Base-by-base conservation (phyloP, 345 rosid species). In the Rhodomyrtus tomentosa region DNA sequence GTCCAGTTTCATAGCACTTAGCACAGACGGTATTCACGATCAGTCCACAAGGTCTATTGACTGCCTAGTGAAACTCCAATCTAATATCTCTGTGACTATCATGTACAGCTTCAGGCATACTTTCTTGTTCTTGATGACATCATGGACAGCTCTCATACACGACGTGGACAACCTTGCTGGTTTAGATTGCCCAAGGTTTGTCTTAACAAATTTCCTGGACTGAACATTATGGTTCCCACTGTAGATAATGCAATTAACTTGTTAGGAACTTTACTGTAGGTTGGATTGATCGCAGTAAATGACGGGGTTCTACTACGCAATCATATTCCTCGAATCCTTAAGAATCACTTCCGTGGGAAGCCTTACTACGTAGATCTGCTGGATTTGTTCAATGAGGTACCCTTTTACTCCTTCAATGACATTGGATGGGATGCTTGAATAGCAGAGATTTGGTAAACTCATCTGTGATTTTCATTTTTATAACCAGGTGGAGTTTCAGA, bases 91-190 rank as follows among this genome's bases (percentile, higher is more conserved):
- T 48, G 29, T 52, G 55, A 81, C 52, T 81, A 83, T 48, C 74
- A 84, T 82, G 52, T 89, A 89, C 91, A 94, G 98, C 93, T 93
- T 85, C 98, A 95, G 87, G 98, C 98, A 84, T 92, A 89, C 86
- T 92, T 91, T 86, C 93, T 95, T 85, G 94, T 95, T 82, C 92
- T 93, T 82, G 98, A 95, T 86, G 98, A 95, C 86, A 94, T 95
- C 38, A 94, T 94, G 98, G 98, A 95, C 86, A 89, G 87, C 86
- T 94, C 98, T 83, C 93, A 93, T 85, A 92, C 95, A 6, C 92
- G 98, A 12, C 98, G 98, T 87, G 97, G 95, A 58, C 98, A 92
- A 52, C 96, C 97, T 87, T 95, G 98, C 87, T 95, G 98, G 97
- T 95, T 90, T 88, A 90, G 95, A 89, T 82, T 91, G 76, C 96